Conservation (phyloP, 2,329 filamentous ascomycete species). For the Magnaporthiopsis rhizophila region DNA sequence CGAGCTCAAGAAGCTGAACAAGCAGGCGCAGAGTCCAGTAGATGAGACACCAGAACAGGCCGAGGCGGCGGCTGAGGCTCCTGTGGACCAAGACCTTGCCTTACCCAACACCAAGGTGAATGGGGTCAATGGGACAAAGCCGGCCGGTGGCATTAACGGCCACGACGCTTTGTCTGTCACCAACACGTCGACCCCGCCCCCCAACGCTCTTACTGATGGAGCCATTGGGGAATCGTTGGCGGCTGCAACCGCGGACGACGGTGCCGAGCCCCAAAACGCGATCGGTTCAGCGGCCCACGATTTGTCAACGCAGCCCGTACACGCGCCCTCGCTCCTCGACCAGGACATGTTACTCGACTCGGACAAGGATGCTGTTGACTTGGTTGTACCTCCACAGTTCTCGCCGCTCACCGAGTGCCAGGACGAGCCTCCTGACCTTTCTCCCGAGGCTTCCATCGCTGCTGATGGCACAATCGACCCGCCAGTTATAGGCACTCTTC, state of each 20-base stretch:
- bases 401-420: conserved; percentile 5
- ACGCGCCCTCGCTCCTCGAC: neutral
- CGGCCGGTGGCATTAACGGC: neutral
- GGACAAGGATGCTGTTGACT: neutral
- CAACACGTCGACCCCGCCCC: neutral
- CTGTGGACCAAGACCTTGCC: conserved; percentile 3
- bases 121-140: neutral
- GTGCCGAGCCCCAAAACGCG: neutral
- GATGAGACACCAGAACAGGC: conserved; percentile 26
- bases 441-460: conserved; percentile 3
- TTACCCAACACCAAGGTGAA: neutral
- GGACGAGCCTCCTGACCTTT: conserved; percentile 3
- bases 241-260: neutral
- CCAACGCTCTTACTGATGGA: neutral
- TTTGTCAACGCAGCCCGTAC: neutral
- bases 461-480: neutral
- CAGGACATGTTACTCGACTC: neutral
- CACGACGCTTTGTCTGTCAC: neutral
- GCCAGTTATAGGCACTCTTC: neutral
- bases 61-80: conserved; percentile 14
- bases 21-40: conserved; percentile 24
- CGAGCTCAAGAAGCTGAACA: conserved; percentile 45
- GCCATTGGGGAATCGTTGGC: neutral
- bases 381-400: conserved; percentile 4
- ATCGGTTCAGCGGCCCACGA: neutral